Evolutionary conservation across 2,329 filamentous ascomycete genomes (phyloP).

Genomic region (Aspergillus sp.): DNA sequence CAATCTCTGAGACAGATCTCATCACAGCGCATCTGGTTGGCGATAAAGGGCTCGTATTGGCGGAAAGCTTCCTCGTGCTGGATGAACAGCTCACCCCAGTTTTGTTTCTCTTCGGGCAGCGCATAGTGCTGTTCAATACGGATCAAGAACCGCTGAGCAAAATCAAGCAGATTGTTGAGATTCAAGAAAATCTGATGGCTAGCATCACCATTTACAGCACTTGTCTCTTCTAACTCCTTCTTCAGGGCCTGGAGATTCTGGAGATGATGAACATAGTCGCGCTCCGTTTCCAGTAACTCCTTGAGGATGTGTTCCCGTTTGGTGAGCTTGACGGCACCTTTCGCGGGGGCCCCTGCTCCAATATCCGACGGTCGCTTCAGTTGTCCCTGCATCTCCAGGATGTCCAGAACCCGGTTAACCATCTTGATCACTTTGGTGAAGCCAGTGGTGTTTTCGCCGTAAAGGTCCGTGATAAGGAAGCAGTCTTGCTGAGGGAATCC

Average conservation of each 20-base stretch:
- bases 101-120: conserved; percentile 71
- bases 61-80: conserved; percentile 83
- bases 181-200: conserved; percentile 97
- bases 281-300: conserved; percentile 90
- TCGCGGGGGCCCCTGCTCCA: conserved; percentile 47
- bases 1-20: conserved; percentile 81
- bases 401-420: conserved; percentile 87
- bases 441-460: conserved; percentile 91
- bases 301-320: conserved; percentile 86
- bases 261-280: conserved; percentile 96
- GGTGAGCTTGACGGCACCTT: conserved; percentile 59
- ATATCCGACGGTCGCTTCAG: conserved; percentile 64
- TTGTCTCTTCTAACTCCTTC: conserved; percentile 83
- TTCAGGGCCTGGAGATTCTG: conserved; percentile 93
- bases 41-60: conserved; percentile 95
- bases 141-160: conserved; percentile 92
- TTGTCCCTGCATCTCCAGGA: conserved; percentile 75
- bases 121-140: conserved; percentile 94
- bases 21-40: conserved; percentile 90
- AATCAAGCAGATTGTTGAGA: conserved; percentile 90
- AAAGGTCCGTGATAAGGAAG: conserved; percentile 89
- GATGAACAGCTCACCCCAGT: conserved; percentile 93
- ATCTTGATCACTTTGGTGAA: conserved; percentile 97
- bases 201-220: conserved; percentile 82
- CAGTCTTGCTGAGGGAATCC: conserved; percentile 77